phyloP scores from a whole-genome alignment of 164 flowering plant genomes.

The Cinnamomum chago region DNA sequence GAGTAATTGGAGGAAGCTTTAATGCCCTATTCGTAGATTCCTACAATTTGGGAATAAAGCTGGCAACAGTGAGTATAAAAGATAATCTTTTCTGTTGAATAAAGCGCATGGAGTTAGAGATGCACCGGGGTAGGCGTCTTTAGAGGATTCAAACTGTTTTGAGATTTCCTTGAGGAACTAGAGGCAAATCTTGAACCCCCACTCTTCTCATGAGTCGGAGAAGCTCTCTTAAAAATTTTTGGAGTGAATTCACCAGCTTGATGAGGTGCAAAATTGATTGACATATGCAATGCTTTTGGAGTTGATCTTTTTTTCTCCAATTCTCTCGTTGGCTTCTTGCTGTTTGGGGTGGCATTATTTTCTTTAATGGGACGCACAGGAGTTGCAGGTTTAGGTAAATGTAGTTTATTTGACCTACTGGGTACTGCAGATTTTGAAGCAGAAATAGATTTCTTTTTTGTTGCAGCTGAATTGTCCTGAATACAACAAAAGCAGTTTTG shows the following conservation, averaged over 20 bases:
- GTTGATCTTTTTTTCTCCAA: conserved; percentile 29
- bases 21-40: conserved; percentile 35
- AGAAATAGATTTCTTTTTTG: conserved; percentile 26
- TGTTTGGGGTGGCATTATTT: conserved; percentile 22
- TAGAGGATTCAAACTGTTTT: conserved; percentile 20
- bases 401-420: conserved; percentile 28
- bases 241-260: conserved; percentile 18
- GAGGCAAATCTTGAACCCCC: conserved; percentile 21
- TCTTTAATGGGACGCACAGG: conserved; percentile 24
- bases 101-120: conserved; percentile 2
- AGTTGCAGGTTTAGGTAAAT: conserved; percentile 22
- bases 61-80: conserved; percentile 7
- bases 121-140: conserved; percentile 33
- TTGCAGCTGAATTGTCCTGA: conserved; percentile 19
- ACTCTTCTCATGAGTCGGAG: conserved; percentile 24
- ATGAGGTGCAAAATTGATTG: conserved; percentile 44
- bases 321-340: conserved; percentile 22
- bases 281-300: conserved; percentile 59
- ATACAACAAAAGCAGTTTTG: background rate
- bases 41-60: conserved; percentile 32
- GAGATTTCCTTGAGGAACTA: conserved; percentile 23
- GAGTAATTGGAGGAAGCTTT: conserved; percentile 29
- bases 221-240: conserved; percentile 18
- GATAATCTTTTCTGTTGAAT: background rate
- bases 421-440: conserved; percentile 24